Evolutionary conservation across 1,284 basidiomycete species (phyloP), one percentile per base, ranked within the genome.

Genomic region (Coniophora puteana): DNA sequence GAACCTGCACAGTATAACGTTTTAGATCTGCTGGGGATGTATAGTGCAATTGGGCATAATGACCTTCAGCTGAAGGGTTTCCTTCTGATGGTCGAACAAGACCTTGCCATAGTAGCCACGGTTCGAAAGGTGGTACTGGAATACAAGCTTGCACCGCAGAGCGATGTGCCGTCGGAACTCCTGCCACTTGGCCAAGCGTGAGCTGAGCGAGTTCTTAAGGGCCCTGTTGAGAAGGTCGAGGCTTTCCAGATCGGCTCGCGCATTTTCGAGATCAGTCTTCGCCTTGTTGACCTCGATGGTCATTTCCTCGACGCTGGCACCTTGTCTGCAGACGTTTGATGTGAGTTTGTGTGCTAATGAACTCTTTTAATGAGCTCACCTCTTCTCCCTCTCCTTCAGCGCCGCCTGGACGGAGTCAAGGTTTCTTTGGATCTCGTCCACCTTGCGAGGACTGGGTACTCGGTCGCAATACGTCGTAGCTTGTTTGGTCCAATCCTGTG

Each of bases 101-200:
- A 89, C 81, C 55, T 86, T 86, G 36, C 91, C 90, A 47, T 78
- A 87, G 65, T 91, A 93, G 10, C 89, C 89, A 50, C 96, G 89
- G 45, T 85, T 79, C 17, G 80, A 79, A 14, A 97, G 80, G 60
- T 95, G 83, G 54, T 76, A 80, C 16, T 80, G 74, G 69, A 98
- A 98, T 32, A 84, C 79, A 34, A 83, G 68, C 54, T 89, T 90
- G 62, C 91, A 93, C 5, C 92, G 83, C 18, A 91, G 69, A 8
- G 92, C 84, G 47, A 93, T 93, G 52, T 89, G 84, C 8, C 79
- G 73, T 38, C 94, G 81, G 69, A 96, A 94, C 39, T 86, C 80
- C 43, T 86, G 76, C 95, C 95, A 99, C 50, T 80, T 80, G 10
- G 68, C 58, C 43, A 85, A 62, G 18, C 94, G 89, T 11, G 71